Conservation (phyloP, 2,329 filamentous ascomycete genomes). For the Ophiosphaerella herpotricha region DNA sequence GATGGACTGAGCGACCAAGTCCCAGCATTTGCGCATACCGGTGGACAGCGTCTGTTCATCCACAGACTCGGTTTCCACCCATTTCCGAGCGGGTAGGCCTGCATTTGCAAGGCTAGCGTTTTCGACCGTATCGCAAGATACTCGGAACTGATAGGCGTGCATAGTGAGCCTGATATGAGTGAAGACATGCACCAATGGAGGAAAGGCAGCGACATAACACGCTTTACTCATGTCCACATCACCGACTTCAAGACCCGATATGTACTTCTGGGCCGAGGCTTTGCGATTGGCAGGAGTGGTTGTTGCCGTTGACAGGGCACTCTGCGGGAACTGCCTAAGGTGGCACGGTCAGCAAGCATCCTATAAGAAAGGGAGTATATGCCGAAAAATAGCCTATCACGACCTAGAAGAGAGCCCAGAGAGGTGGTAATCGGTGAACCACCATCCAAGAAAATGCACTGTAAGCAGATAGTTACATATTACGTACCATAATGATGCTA, state of each 20-base stretch:
- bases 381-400: constrained; percentile 4
- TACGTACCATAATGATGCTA: constrained; percentile 26
- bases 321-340: constrained; percentile 41
- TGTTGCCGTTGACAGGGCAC: constrained; percentile 20
- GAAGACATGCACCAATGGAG: constrained; percentile 41
- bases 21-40: constrained; percentile 46
- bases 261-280: constrained; percentile 24
- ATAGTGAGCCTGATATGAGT: constrained; percentile 43
- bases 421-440: background rate
- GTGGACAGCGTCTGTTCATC: constrained; percentile 42
- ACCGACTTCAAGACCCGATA: constrained; percentile 20
- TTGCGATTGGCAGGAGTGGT: constrained; percentile 28
- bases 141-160: constrained; percentile 34
- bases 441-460: too few relatives aligned
- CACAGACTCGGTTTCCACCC: constrained; percentile 36
- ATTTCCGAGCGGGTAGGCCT: constrained; percentile 32
- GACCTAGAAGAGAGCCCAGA: background rate
- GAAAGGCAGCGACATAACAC: constrained; percentile 23
- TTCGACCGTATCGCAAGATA: constrained; percentile 17
- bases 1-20: constrained; percentile 17
- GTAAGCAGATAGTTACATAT: background rate
- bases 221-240: constrained; percentile 21
- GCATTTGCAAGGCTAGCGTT: constrained; percentile 12
- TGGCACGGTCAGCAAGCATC: constrained; percentile 13
- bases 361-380: constrained; percentile 1